These are phyloP conservation scores for Guadua angustifolia DNA, from an alignment of 176 grass and related monocot genomes.

Conservation along the genomic window DNA sequence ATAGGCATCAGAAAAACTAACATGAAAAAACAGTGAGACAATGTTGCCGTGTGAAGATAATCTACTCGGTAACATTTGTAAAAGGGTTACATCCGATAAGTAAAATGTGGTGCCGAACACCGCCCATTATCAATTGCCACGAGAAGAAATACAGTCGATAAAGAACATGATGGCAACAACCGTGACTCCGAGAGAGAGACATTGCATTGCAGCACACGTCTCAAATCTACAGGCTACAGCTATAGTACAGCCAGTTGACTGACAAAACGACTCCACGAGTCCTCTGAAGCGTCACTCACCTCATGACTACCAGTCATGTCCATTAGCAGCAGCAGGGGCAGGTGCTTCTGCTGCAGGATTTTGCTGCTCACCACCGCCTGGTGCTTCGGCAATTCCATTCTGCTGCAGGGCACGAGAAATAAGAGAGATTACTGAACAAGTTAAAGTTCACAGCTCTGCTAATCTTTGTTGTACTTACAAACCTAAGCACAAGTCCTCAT, in stretches of 20 bases:
- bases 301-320: constrained; percentile 28
- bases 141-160: not conserved
- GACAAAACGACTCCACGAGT: not conserved
- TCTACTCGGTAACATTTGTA: not conserved
- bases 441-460: not conserved
- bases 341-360: constrained; percentile 1
- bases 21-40: not conserved
- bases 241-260: constrained; percentile 1
- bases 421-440: not conserved
- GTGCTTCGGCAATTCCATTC: not conserved
- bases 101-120: not conserved
- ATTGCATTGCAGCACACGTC: not conserved
- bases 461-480: not conserved
- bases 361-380: not conserved
- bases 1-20: not conserved
- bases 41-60: not conserved
- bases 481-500: not conserved
- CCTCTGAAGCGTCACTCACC: not conserved
- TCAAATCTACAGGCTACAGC: not conserved
- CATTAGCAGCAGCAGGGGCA: constrained; percentile 17
- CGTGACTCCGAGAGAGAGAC: not conserved
- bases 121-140: not conserved
- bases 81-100: not conserved
- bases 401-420: not conserved
- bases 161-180: not conserved